Base-by-base conservation (phyloP, 73 alveolate species). In the Halteria grandinella region DNA sequence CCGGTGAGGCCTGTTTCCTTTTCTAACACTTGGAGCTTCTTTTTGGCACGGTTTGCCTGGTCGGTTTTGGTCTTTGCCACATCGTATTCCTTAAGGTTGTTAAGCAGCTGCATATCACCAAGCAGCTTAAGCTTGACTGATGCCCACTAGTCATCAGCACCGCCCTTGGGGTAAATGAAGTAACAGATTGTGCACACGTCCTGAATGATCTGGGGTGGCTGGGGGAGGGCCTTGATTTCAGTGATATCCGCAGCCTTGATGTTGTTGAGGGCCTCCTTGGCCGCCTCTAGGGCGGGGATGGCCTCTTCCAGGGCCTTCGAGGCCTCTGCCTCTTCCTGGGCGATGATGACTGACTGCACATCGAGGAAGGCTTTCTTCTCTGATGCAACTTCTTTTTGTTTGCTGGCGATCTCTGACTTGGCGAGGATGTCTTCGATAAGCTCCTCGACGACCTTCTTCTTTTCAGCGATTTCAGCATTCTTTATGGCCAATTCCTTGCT, bases 261-360 rank as follows among this genome's bases (percentile, higher is more conserved):
- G 50, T 81, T 85, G 37, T 34, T 49, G 14, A 90, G 74, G 28
- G 94, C 94, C 43, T 28, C 71, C 17, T 58, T 53, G 21, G 97
- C 97, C 47, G 86, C 89, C 77, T 89, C 96, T 43, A 89, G 78
- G 18, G 96, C 96, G 4, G 97, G 97, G 48, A 76, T 57, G 4
- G 96, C 96, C 18, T 79, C 96, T 50, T 89, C 89, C 15, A 92
- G 43, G 14, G 91, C 90, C 64, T 80, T 87, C 20, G 85, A 75
- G 15, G 96, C 98, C 62, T 92, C 93, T 37, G 28, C 86, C 64
- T 92, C 83, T 15, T 83, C 91, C 15, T 55, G 74, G n/a, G 87
- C 86, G 36, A 92, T 92, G 20, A 70, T 64, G 17, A 74, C 92
- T 24, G 83, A 57, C 62, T 91, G 85, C 10, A 72, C 80, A 51